Percentiles rank a stretch among this genome's conserved stretches.
Evolutionary conservation across 352 stramenopile genomes (phyloP).

Genomic region (Phytophthora pluvialis): DNA sequence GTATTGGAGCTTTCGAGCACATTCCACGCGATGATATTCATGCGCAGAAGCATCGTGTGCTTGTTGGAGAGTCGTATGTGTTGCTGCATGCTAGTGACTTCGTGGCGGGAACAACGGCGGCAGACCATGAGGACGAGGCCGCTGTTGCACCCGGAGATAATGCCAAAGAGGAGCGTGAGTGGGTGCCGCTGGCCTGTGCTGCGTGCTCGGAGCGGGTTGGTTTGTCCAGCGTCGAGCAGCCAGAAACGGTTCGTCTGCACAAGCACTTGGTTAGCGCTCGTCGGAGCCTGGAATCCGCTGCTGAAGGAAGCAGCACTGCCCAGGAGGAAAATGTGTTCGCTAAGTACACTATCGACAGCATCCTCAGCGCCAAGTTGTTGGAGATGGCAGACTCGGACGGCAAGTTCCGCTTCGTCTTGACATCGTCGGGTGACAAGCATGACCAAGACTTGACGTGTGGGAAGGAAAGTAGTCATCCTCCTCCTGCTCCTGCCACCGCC

Average conservation of each 20-base stretch:
- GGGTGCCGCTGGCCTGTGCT: constrained; percentile 49
- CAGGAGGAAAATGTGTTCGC: constrained; percentile 53
- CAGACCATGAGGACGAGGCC: constrained; percentile 10
- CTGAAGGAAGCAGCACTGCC: background rate
- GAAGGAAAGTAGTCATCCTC: background rate
- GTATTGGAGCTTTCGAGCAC: constrained; percentile 81
- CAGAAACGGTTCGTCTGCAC: constrained; percentile 57
- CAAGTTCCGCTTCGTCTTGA: constrained; percentile 70
- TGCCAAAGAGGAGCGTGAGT: constrained; percentile 39
- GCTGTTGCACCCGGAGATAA: constrained; percentile 20
- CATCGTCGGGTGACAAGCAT: constrained; percentile 9
- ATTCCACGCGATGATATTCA: constrained; percentile 76
- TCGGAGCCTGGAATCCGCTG: constrained; percentile 2
- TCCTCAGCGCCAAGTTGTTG: constrained; percentile 68
- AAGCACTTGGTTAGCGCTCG: constrained; percentile 61
- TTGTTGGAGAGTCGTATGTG: constrained; percentile 71
- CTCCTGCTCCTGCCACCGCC: background rate
- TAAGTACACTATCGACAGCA: constrained; percentile 78
- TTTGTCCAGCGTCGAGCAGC: constrained; percentile 42
- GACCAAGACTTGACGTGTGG: constrained; percentile 8
- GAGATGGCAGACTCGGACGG: constrained; percentile 76
- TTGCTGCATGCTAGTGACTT: constrained; percentile 66
- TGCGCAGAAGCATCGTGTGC: constrained; percentile 52
- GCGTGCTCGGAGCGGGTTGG: constrained; percentile 50
- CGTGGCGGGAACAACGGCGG: constrained; percentile 10